These are phyloP conservation scores for Astrephomene gubernaculifera DNA, from an alignment of 139 green algal species.

Conservation along the genomic window DNA sequence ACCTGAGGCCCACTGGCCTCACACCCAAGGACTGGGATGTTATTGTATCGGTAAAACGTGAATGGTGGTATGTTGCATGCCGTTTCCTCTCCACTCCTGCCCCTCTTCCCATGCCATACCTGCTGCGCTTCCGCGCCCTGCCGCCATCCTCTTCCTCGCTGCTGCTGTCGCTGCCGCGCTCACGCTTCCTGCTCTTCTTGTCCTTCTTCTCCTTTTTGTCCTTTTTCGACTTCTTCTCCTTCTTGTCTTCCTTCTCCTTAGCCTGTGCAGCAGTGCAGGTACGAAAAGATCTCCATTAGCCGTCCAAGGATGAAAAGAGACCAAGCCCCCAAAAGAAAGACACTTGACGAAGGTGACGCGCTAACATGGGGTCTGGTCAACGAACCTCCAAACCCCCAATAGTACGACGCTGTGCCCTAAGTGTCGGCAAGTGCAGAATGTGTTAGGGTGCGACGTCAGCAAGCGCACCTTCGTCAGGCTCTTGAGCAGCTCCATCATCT, in stretches of 20 bases:
- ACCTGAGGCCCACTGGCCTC: no score
- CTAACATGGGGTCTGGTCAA: no score
- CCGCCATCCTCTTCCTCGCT: slow-evolving; percentile 31
- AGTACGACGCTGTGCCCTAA: no score
- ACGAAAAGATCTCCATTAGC: no score
- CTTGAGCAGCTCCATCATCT: slow-evolving; percentile 76
- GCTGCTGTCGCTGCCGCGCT: slow-evolving; percentile 36
- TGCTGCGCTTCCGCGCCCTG: slow-evolving; percentile 35
- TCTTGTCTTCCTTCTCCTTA: slow-evolving; percentile 28
- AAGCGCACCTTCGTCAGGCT: slow-evolving; percentile 21
- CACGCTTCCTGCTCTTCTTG: slow-evolving; percentile 66
- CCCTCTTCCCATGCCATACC: slow-evolving; percentile 42
- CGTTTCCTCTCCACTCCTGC: neutral
- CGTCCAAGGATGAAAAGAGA: no score
- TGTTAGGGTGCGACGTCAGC: neutral
- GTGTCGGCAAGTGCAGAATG: no score
- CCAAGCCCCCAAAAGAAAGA: no score
- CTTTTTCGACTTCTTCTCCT: slow-evolving; percentile 50
- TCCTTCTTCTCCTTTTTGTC: slow-evolving; percentile 59
- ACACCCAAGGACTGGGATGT: no score
- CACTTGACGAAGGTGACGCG: no score
- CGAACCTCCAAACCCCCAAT: no score
- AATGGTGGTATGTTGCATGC: neutral
- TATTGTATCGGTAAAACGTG: neutral
- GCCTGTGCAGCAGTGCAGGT: neutral